Base-by-base conservation (phyloP, 2,329 filamentous ascomycete genomes). In the Bipolaris victoriae region DNA sequence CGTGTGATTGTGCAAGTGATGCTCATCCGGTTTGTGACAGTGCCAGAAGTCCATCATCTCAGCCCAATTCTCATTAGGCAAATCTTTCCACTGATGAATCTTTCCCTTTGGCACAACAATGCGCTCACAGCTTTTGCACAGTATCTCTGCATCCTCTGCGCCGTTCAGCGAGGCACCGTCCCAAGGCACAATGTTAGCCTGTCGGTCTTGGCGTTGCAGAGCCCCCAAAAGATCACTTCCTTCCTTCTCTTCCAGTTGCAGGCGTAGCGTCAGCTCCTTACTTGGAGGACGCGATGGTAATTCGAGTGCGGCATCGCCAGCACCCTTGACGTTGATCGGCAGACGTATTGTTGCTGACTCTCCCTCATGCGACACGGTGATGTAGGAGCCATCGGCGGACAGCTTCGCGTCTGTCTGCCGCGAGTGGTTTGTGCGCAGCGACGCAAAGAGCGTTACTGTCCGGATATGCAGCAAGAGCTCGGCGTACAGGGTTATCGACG, bases 31-130 rank as follows among this genome's bases (percentile, higher is more conserved):
- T 77, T 98, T 98, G 76, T 99, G 95, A 71, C 95, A 99, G 77
- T 99, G 96, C 95, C 95, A 99, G 67, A 99, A 96, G 76, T 99
- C 96, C 95, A 99, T 99, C 93, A 99, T 96, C 79, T 99, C 95
- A 0, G 95, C 96, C 95, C 95, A 99, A 70, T 97, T 94, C 68
- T 96, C 92, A 71, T 92, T 97, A 0, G 95, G 95, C 16, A 99
- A 80, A 71, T 99, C 92, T 77, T 94, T 97, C 94, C 95, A 99
- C 36, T 78, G 76, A 37, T 76, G 78, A 9, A 74, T 60, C 11
- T 49, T 62, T 2, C 56, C 67, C 24, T 46, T 52, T 1, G 55
- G 22, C 0, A 76, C 50, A 9, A 76, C 40, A 18, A 62, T 40
- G 3, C 40, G 46, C 31, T 59, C 45, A 44, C 74, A 77, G 22